Evolutionary conservation across 768 basidiomycete species (phyloP).

Genomic region (Macrolepiota fuliginosa): DNA sequence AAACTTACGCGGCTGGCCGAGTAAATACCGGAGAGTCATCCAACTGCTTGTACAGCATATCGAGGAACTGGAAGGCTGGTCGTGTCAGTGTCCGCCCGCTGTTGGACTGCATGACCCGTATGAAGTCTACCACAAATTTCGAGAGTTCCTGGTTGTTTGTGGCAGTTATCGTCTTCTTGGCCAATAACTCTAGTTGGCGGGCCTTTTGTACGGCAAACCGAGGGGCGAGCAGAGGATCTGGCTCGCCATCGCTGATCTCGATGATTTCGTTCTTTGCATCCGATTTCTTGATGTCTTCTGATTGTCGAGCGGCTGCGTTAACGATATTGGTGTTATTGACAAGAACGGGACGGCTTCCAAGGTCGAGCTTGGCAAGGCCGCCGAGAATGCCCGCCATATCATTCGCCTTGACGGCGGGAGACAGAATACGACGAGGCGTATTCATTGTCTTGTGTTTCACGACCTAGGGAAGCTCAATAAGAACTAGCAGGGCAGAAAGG

Average conservation of each 20-base stretch:
- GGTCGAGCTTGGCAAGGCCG: constrained; percentile 56
- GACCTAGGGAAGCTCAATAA: constrained; percentile 17
- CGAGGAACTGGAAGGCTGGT: constrained; percentile 70
- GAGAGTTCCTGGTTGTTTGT: constrained; percentile 57
- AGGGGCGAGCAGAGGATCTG: constrained; percentile 23
- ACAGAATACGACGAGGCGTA: constrained; percentile 34
- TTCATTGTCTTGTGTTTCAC: constrained; percentile 28
- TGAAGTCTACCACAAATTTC: constrained; percentile 55
- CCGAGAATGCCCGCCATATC: constrained; percentile 57
- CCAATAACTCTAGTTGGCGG: constrained; percentile 46
- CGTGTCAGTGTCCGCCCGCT: constrained; percentile 65
- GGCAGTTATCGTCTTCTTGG: constrained; percentile 39
- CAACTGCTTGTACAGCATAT: constrained; percentile 67
- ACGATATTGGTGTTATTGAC: constrained; percentile 50
- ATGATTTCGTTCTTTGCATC: constrained; percentile 31
- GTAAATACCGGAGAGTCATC: constrained; percentile 63
- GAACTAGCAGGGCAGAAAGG: not conserved
- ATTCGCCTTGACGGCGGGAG: constrained; percentile 32
- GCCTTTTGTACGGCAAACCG: constrained; percentile 48
- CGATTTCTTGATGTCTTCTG: constrained; percentile 26
- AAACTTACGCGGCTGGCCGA: constrained; percentile 49
- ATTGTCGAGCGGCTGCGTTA: constrained; percentile 30
- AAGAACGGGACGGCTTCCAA: constrained; percentile 49
- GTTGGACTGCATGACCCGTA: constrained; percentile 59
- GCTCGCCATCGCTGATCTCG: constrained; percentile 43